Evolutionary conservation across 345 rosid genomes (phyloP), one percentile per base, ranked within the genome.

Genomic region (Turritis glabra): DNA sequence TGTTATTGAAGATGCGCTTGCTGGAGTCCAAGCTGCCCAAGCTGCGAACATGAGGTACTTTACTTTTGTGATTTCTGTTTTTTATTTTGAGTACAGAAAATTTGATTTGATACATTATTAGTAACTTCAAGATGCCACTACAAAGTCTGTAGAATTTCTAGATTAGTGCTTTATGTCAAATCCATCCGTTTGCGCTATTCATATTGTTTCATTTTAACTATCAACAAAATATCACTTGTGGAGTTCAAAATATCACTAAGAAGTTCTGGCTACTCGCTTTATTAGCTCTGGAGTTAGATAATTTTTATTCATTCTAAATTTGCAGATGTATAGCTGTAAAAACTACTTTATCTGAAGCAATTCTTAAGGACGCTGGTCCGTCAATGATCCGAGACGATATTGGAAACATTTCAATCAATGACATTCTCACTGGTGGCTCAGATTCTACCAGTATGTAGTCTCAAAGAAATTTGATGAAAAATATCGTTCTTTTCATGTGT

Each of bases 21-120:
- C 97, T 61, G 98, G 98, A 78, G 89, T 94, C 67, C 96, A 87
- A 80, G 97, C 98, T 68, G 98, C 98, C 30, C 81, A 86, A 79
- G 96, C 97, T 76, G 98, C 98, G 69, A 71, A 82, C 64, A 94
- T 94, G 97, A 90, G 97, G 97, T 94, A 80, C 69, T 55, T 61
- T 26, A 52, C 29, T 27, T 54, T 4, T 40, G 29, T 64, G n/a
- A 23, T 19, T 12, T 73, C 56, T 29, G 7, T 2, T 2, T 27
- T 47, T 27, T 12, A 30, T 43, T 37, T 30, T 54, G 27, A 9
- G 11, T 53, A 21, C 32, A 60, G 26, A 55, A 30, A 40, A 38
- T 0, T 40, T 53, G 32, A 52, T 5, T 25, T 62, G 69, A 40
- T 27, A 27, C 44, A 72, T 17, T 43, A 40, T 40, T 30, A 54